phyloP scores from a whole-genome alignment of 345 rosid genomes.

The Raphanus sativus region DNA sequence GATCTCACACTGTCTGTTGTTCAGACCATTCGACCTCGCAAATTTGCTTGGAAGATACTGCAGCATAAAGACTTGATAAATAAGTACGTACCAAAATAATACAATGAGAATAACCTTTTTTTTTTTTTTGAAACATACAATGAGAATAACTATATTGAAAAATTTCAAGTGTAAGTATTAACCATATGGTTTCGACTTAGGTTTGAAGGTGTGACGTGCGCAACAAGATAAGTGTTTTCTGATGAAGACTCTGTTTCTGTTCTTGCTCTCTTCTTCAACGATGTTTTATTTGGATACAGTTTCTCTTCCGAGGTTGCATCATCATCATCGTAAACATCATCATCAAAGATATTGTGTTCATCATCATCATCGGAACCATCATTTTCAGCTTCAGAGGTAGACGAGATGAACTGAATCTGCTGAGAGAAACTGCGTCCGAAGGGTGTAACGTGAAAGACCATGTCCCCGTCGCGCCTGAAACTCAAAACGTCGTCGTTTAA shows the following conservation, averaged over 20 bases:
- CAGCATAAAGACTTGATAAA: background rate
- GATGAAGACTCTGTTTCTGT: slow-evolving; percentile 18
- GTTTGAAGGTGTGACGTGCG: slow-evolving; percentile 28
- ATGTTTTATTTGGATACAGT: background rate
- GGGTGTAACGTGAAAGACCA: slow-evolving; percentile 32
- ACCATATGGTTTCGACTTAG: slow-evolving; percentile 13
- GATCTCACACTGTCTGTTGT: slow-evolving; percentile 14
- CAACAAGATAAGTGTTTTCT: slow-evolving; percentile 3
- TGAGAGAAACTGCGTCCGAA: slow-evolving; percentile 28
- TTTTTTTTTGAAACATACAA: background rate
- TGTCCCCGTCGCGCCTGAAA: slow-evolving; percentile 15
- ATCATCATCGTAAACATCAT: slow-evolving; percentile 15
- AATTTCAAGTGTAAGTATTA: background rate
- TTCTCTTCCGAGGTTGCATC: background rate
- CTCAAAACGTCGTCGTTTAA: slow-evolving; percentile 25
- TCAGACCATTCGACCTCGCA: slow-evolving; percentile 26
- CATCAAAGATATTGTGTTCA: slow-evolving; percentile 14
- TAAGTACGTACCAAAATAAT: background rate
- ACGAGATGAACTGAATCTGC: background rate
- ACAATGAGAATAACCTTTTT: background rate
- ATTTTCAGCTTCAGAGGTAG: slow-evolving; percentile 22
- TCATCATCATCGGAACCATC: slow-evolving; percentile 2
- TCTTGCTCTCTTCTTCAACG: slow-evolving; percentile 21
- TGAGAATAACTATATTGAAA: background rate
- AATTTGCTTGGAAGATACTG: slow-evolving; percentile 14